These are phyloP conservation scores for Angomonas deanei DNA, from an alignment of 208 protist species.

Conservation along the genomic window DNA sequence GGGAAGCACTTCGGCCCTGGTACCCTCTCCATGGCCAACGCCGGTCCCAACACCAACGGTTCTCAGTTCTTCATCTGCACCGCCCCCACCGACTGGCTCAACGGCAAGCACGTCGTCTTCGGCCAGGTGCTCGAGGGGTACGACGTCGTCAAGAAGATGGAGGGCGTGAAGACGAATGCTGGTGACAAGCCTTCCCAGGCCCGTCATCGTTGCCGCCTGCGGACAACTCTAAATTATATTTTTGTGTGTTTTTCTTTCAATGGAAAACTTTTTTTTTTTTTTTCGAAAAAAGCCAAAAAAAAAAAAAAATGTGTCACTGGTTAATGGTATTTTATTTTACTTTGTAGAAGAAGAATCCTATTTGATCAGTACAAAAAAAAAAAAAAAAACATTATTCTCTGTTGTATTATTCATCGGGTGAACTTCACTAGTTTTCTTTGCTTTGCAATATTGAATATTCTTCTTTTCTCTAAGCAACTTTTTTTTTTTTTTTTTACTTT, in stretches of 20 bases:
- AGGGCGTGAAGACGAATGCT: slow-evolving; percentile 51
- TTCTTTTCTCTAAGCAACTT: slow-evolving; percentile 5
- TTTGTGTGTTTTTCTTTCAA: slow-evolving; percentile 14
- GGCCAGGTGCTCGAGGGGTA: slow-evolving; percentile 90
- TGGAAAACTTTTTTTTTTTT: slow-evolving; percentile 1
- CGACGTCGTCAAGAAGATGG: slow-evolving; percentile 82
- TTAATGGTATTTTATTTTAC: slow-evolving; percentile 10
- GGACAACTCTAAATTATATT: slow-evolving; percentile 53
- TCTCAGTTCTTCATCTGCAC: slow-evolving; percentile 93
- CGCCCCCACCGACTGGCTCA: slow-evolving; percentile 71
- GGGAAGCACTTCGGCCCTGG: slow-evolving; percentile 63
- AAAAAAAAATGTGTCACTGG: not conserved
- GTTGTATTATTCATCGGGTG: slow-evolving; percentile 4
- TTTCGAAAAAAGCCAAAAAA: slow-evolving; percentile 4
- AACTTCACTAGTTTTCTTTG: slow-evolving; percentile 1
- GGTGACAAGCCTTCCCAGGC: slow-evolving; percentile 39
- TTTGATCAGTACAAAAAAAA: not conserved
- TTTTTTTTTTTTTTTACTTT: slow-evolving; percentile 1
- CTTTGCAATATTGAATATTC: slow-evolving; percentile 8
- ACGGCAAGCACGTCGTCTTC: slow-evolving; percentile 97
- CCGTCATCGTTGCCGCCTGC: slow-evolving; percentile 55
- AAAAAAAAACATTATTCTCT: slow-evolving; percentile 11
- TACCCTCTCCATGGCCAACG: slow-evolving; percentile 90
- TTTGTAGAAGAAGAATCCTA: not conserved
- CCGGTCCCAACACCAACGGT: slow-evolving; percentile 90